phyloP scores from a whole-genome alignment of 441 rosid genomes.

The Pelargonium fulgidum region DNA sequence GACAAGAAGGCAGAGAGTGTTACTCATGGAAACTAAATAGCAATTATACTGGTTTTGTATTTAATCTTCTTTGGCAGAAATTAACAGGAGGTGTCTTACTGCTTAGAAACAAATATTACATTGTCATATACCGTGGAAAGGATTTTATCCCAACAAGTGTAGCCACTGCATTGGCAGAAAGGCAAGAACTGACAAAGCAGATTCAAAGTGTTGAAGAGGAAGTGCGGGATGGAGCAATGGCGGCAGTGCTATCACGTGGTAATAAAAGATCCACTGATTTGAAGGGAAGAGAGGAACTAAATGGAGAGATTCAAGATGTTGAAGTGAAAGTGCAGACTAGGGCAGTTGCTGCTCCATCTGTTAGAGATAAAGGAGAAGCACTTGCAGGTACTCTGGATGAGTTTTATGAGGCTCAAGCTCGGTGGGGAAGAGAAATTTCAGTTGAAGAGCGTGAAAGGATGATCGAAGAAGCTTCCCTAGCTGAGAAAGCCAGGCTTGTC shows the following conservation, averaged over 20 bases:
- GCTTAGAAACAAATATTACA: slow-evolving; percentile 84
- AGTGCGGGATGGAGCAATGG: slow-evolving; percentile 40
- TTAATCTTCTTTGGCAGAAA: slow-evolving; percentile 34
- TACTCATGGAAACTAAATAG: background rate
- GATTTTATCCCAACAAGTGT: slow-evolving; percentile 88
- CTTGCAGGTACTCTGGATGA: slow-evolving; percentile 90
- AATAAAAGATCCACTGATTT: background rate
- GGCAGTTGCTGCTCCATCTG: slow-evolving; percentile 27
- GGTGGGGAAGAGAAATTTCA: slow-evolving; percentile 78
- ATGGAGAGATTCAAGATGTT: background rate
- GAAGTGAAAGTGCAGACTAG: slow-evolving; percentile 1
- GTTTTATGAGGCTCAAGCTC: slow-evolving; percentile 90
- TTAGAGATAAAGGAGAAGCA: slow-evolving; percentile 45
- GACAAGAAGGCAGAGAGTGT: background rate
- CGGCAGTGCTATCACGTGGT: slow-evolving; percentile 21
- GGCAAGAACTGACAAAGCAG: slow-evolving; percentile 65
- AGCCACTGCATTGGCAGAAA: slow-evolving; percentile 75
- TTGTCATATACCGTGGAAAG: slow-evolving; percentile 90
- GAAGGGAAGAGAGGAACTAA: slow-evolving; percentile 6
- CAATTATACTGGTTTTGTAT: slow-evolving; percentile 8
- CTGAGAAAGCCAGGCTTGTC: slow-evolving; percentile 54
- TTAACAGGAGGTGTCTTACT: slow-evolving; percentile 89
- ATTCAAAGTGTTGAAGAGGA: slow-evolving; percentile 78
- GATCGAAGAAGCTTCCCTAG: slow-evolving; percentile 76
- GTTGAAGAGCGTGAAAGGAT: slow-evolving; percentile 75